Percentiles rank a stretch among this genome's conserved stretches.
These are phyloP conservation scores for Penicillium sp. DNA, from an alignment of 2,329 filamentous ascomycete genomes.

Conservation along the genomic window DNA sequence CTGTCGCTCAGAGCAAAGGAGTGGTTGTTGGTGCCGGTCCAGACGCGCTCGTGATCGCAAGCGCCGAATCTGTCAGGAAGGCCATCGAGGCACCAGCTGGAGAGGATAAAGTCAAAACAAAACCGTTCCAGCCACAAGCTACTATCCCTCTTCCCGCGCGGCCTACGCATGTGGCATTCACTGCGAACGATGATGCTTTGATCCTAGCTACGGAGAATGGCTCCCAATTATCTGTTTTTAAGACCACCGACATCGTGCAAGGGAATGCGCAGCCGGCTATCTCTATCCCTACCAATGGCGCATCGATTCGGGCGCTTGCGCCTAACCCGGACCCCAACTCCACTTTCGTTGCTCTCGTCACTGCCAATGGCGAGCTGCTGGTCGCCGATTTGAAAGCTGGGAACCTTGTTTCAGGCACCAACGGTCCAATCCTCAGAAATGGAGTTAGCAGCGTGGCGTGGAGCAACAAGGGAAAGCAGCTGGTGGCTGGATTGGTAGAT, in stretches of 20 bases:
- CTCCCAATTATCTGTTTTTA: slow-evolving; percentile 80
- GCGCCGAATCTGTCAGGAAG: slow-evolving; percentile 74
- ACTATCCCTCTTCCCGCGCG: slow-evolving; percentile 71
- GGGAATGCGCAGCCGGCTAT: slow-evolving; percentile 68
- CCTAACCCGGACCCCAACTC: slow-evolving; percentile 73
- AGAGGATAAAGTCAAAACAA: slow-evolving; percentile 60
- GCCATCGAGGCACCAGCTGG: slow-evolving; percentile 65
- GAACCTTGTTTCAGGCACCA: slow-evolving; percentile 56
- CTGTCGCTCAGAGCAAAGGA: slow-evolving; percentile 75
- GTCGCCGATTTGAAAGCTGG: slow-evolving; percentile 77
- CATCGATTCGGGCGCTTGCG: slow-evolving; percentile 69
- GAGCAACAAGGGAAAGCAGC: slow-evolving; percentile 91
- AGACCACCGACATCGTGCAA: slow-evolving; percentile 66
- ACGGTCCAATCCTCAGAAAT: slow-evolving; percentile 67
- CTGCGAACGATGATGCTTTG: slow-evolving; percentile 81
- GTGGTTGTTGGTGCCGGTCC: slow-evolving; percentile 86
- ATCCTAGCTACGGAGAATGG: slow-evolving; percentile 79
- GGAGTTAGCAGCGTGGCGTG: slow-evolving; percentile 83
- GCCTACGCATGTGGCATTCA: slow-evolving; percentile 87
- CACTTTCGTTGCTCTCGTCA: slow-evolving; percentile 76
- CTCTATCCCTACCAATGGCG: slow-evolving; percentile 74
- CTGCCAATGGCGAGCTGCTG: slow-evolving; percentile 75
- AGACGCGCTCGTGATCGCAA: slow-evolving; percentile 72
- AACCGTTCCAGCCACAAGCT: slow-evolving; percentile 71
- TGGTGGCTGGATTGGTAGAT: slow-evolving; percentile 80